phyloP scores from a whole-genome alignment of 257 asterid genomes.

The Rauvolfia tetraphylla region DNA sequence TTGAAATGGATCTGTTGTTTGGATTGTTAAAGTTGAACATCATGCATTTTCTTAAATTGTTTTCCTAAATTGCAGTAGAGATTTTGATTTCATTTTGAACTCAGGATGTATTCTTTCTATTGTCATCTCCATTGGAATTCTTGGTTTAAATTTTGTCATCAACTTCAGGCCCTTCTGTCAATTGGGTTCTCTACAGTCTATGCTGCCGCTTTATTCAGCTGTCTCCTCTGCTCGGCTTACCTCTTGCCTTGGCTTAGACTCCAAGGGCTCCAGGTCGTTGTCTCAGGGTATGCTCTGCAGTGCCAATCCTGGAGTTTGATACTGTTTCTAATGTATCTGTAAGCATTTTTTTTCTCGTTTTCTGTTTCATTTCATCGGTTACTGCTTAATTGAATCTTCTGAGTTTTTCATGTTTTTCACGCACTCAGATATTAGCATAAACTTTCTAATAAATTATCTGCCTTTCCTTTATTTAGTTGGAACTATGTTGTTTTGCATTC shows the following conservation, averaged over 20 bases:
- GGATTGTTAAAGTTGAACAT: neutral
- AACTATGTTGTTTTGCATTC: too few species aligned
- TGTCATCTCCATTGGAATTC: neutral
- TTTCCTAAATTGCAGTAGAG: neutral
- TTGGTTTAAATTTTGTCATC: conserved; percentile 5
- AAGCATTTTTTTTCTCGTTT: conserved; percentile 28
- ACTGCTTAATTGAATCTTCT: neutral
- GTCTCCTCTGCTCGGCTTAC: conserved; percentile 84
- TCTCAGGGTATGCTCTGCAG: conserved; percentile 99
- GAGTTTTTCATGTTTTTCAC: neutral
- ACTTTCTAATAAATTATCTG: neutral
- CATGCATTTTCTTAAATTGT: neutral
- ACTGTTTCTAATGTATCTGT: conserved; percentile 51
- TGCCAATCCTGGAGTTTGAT: conserved; percentile 98
- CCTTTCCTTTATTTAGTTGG: neutral
- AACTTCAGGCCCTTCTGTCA: conserved; percentile 44
- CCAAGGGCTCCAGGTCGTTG: conserved; percentile 80
- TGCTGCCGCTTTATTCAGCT: conserved; percentile 72
- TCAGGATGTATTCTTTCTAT: neutral
- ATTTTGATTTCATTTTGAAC: neutral
- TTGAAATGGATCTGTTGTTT: neutral
- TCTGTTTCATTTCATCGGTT: neutral
- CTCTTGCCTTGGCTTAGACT: conserved; percentile 67
- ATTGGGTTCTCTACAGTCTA: conserved; percentile 62
- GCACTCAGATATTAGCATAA: neutral